Conservation (phyloP, 192 early-diverging fungal genomes). For the Coemansia sp. region DNA sequence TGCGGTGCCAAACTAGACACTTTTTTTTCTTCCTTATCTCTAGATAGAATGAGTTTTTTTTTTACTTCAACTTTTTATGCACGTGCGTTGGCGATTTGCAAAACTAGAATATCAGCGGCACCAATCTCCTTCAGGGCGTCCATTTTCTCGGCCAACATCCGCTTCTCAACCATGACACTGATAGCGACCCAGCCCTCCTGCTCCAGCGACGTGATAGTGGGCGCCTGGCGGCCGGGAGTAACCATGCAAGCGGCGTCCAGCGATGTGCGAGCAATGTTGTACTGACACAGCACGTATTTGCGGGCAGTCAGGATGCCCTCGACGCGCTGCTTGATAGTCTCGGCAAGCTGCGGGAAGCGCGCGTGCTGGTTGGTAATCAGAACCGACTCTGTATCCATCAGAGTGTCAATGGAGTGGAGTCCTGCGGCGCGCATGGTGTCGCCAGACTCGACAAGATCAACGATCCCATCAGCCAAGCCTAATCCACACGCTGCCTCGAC, state of each 20-base stretch:
- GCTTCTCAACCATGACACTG: conserved; percentile 84
- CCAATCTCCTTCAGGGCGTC: conserved; percentile 82
- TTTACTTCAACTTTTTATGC: conserved; percentile 46
- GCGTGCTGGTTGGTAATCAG: conserved; percentile 82
- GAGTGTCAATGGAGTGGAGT: conserved; percentile 83
- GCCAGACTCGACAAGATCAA: conserved; percentile 82
- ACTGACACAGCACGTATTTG: conserved; percentile 85
- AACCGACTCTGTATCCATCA: conserved; percentile 84
- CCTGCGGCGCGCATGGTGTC: conserved; percentile 99
- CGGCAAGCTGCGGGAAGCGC: conserved; percentile 72
- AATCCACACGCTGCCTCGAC: conserved; percentile 96
- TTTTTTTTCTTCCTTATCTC: too few species aligned
- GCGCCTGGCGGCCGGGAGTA: conserved; percentile 91
- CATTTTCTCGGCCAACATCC: conserved; percentile 81
- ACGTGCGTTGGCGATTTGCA: conserved; percentile 76
- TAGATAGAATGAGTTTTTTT: too few species aligned
- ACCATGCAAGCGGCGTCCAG: conserved; percentile 68
- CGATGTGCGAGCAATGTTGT: conserved; percentile 75
- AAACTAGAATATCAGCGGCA: conserved; percentile 87
- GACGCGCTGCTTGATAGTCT: conserved; percentile 78
- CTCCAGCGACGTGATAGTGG: conserved; percentile 84
- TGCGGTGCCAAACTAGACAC: background rate
- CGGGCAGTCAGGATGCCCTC: conserved; percentile 88
- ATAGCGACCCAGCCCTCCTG: conserved; percentile 88
- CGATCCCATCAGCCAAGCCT: conserved; percentile 95